phyloP scores from a whole-genome alignment of 345 rosid genomes.

The Firmiana major region DNA sequence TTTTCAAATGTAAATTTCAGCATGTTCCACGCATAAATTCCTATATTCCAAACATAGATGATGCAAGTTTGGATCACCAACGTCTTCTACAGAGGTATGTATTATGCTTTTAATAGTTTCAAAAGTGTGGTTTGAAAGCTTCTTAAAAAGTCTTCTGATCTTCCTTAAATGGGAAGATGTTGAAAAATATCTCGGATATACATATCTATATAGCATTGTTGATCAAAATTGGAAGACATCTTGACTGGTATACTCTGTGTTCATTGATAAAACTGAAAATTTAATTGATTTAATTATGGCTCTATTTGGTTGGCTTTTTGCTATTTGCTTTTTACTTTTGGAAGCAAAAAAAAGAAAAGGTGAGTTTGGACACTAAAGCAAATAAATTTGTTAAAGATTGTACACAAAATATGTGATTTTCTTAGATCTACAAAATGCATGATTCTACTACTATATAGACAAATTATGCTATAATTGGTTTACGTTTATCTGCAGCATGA shows the following conservation, averaged over 20 bases:
- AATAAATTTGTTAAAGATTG: not conserved
- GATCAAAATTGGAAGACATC: not conserved
- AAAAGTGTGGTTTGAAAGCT: slow-evolving; percentile 2
- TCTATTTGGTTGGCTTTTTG: not conserved
- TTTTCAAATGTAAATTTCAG: slow-evolving; percentile 32
- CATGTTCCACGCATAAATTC: slow-evolving; percentile 82
- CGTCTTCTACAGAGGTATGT: slow-evolving; percentile 81
- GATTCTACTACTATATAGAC: not conserved
- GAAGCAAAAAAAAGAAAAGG: not conserved
- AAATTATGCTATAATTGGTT: not conserved
- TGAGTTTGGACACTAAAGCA: not conserved
- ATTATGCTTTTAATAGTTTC: slow-evolving; percentile 12
- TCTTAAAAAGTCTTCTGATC: not conserved
- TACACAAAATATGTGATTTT: not conserved
- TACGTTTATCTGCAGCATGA: not conserved
- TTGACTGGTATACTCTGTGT: not conserved
- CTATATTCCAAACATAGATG: slow-evolving; percentile 64
- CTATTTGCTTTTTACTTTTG: not conserved
- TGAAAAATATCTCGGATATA: not conserved
- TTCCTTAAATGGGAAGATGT: not conserved
- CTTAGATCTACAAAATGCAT: not conserved
- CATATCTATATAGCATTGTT: slow-evolving; percentile 1
- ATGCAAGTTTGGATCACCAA: slow-evolving; percentile 87
- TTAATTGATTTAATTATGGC: not conserved
- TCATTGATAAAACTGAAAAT: slow-evolving; percentile 6